Evolutionary conservation across 148 eudicot species (phyloP).

Genomic region (Amaranthus cruentus): DNA sequence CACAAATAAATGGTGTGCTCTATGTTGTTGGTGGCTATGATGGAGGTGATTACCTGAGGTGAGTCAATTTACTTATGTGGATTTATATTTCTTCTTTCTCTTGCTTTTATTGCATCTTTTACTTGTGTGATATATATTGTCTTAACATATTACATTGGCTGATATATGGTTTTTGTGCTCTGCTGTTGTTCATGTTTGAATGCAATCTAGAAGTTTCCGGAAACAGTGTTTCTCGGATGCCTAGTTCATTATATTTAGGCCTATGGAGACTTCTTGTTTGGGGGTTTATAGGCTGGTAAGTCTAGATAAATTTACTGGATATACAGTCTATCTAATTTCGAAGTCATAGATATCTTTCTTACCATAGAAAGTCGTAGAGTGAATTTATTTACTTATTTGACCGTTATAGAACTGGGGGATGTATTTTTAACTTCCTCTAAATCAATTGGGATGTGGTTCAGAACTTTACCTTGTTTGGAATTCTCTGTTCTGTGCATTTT

Average conservation of each 20-base stretch:
- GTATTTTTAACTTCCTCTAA: neutral
- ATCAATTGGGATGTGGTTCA: neutral
- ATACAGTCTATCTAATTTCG: neutral
- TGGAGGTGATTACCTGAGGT: slow-evolving; percentile 55
- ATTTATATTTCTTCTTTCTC: neutral
- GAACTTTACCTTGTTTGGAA: neutral
- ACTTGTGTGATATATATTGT: neutral
- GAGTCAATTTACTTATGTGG: slow-evolving; percentile 17
- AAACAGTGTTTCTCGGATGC: neutral
- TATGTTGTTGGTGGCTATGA: slow-evolving; percentile 79
- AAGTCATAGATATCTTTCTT: neutral
- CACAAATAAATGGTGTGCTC: slow-evolving; percentile 44
- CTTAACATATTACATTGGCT: neutral
- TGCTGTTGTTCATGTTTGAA: neutral
- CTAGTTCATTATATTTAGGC: neutral
- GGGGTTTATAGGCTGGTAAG: neutral
- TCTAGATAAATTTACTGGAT: neutral
- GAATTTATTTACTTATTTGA: no score
- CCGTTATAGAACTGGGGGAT: no score
- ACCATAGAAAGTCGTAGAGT: no score
- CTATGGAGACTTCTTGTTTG: no score
- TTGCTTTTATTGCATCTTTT: neutral
- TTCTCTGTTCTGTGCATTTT: neutral
- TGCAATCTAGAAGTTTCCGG: neutral
- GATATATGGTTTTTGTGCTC: neutral